phyloP scores from a whole-genome alignment of 768 basidiomycete genomes.

The Royoungia palumana region DNA sequence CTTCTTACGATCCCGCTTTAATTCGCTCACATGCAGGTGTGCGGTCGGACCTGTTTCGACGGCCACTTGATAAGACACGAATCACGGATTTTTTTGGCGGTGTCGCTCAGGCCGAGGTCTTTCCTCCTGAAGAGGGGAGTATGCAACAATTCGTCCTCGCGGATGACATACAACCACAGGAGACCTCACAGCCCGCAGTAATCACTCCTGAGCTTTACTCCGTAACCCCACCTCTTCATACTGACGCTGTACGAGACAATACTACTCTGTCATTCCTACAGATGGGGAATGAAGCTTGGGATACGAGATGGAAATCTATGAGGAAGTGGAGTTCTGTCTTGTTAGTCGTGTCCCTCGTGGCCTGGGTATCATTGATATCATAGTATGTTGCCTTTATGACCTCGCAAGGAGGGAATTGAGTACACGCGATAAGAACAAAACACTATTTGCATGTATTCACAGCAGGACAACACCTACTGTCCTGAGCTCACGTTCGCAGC shows the following conservation, averaged over 20 bases:
- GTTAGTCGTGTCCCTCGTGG: slow-evolving; percentile 23
- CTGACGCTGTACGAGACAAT: background rate
- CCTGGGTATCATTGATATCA: slow-evolving; percentile 25
- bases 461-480: background rate
- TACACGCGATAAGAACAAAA: too few relatives aligned
- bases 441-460: background rate
- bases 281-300: slow-evolving; percentile 9
- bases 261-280: background rate
- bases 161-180: background rate
- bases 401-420: background rate
- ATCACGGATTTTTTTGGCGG: slow-evolving; percentile 90
- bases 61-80: slow-evolving; percentile 56
- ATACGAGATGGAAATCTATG: slow-evolving; percentile 20
- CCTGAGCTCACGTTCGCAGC: background rate
- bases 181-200: background rate
- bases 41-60: slow-evolving; percentile 74
- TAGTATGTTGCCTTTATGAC: slow-evolving; percentile 1
- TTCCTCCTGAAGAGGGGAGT: slow-evolving; percentile 15
- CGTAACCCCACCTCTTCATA: background rate
- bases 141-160: background rate
- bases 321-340: slow-evolving; percentile 31
- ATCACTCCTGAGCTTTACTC: background rate
- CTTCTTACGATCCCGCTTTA: slow-evolving; percentile 65
- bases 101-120: slow-evolving; percentile 77
- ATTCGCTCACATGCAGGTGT: slow-evolving; percentile 90